Conservation (phyloP, 2,329 filamentous ascomycete species). For the Lomentospora prolificans region DNA sequence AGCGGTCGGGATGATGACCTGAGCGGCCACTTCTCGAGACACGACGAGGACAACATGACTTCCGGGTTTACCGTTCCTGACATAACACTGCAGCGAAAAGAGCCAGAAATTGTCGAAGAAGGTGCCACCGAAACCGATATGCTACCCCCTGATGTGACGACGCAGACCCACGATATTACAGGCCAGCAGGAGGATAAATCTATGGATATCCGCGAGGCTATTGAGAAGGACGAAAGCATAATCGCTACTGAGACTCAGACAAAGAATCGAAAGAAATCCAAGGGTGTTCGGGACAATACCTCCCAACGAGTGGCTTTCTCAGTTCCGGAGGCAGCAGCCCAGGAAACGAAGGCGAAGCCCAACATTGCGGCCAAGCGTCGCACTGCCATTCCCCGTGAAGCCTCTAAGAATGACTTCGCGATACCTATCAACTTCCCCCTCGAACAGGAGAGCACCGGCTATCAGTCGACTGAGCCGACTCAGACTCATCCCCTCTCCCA, state of each 20-base stretch:
- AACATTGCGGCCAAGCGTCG: constrained; percentile 28
- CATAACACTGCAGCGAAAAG: constrained; percentile 41
- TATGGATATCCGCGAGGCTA: constrained; percentile 11
- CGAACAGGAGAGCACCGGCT: constrained; percentile 15
- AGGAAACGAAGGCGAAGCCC: constrained; percentile 17
- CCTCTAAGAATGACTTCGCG: constrained; percentile 11
- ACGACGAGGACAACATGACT: constrained; percentile 43
- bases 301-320: constrained; percentile 31
- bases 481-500: constrained; percentile 15
- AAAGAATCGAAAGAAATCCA: constrained; percentile 14
- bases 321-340: constrained; percentile 24
- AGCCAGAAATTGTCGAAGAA: constrained; percentile 25
- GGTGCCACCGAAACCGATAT: constrained; percentile 25
- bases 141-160: constrained; percentile 20
- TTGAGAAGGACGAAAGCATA: constrained; percentile 11
- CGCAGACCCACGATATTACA: constrained; percentile 22
- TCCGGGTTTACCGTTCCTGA: constrained; percentile 50
- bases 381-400: constrained; percentile 13
- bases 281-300: constrained; percentile 10
- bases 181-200: constrained; percentile 16
- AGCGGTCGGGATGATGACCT: constrained; percentile 24
- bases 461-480: constrained; percentile 15
- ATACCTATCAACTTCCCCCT: constrained; percentile 13
- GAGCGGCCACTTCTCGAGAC: constrained; percentile 14
- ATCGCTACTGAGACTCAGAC: not conserved